Percentiles rank a stretch among this genome's conserved stretches.
phyloP scores from a whole-genome alignment of 768 basidiomycete genomes.

The Mycena rebaudengoi region DNA sequence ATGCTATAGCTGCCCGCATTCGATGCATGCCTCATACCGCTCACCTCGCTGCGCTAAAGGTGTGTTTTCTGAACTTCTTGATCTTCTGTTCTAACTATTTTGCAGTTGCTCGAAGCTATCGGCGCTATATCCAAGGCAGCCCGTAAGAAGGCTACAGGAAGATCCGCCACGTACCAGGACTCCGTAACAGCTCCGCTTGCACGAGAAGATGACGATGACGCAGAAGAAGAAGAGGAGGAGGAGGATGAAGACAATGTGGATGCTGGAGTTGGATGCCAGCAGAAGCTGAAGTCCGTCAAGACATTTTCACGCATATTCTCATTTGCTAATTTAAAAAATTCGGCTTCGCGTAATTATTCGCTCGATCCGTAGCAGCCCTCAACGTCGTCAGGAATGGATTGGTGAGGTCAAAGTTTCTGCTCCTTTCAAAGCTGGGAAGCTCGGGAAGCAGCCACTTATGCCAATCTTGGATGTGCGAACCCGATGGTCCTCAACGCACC shows the following conservation, averaged over 20 bases:
- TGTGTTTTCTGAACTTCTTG: neutral
- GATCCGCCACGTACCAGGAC: slow-evolving; percentile 18
- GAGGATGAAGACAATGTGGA: slow-evolving; percentile 19
- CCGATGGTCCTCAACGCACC: slow-evolving; percentile 39
- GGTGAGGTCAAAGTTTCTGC: neutral
- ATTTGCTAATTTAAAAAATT: neutral
- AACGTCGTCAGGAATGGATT: slow-evolving; percentile 17
- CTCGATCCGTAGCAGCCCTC: slow-evolving; percentile 23
- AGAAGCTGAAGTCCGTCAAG: neutral
- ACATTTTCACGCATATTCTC: neutral
- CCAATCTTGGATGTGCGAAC: slow-evolving; percentile 39
- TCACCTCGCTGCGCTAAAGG: slow-evolving; percentile 36
- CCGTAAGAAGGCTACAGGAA: slow-evolving; percentile 4
- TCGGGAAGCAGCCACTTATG: slow-evolving; percentile 24
- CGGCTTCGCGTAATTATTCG: slow-evolving; percentile 29
- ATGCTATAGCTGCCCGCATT: slow-evolving; percentile 22
- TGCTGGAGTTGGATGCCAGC: neutral
- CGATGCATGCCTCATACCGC: slow-evolving; percentile 38
- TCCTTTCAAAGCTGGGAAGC: neutral
- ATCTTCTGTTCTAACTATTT: neutral
- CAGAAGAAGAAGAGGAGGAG: slow-evolving; percentile 10
- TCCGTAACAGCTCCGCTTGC: neutral
- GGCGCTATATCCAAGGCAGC: slow-evolving; percentile 24
- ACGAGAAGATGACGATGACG: neutral
- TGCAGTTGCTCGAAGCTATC: slow-evolving; percentile 35